phyloP scores from a whole-genome alignment of 2,329 filamentous ascomycete species.

The Sporothrix curviconia region DNA sequence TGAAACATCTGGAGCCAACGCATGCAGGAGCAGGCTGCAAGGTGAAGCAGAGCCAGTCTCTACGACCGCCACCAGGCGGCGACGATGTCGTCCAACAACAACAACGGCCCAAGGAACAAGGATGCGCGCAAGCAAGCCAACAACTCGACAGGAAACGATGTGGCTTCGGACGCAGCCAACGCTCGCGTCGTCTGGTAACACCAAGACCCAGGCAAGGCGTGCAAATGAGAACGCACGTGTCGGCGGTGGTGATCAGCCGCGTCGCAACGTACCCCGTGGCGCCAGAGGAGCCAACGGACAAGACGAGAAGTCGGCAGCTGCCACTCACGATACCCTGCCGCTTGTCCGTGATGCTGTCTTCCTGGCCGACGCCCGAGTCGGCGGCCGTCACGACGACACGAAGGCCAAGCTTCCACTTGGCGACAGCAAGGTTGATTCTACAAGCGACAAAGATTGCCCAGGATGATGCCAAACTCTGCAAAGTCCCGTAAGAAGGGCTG shows the following conservation, averaged over 20 bases:
- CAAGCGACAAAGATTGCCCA: slow-evolving; percentile 56
- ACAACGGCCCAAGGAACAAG: slow-evolving; percentile 14
- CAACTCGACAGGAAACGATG: neutral
- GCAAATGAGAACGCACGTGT: slow-evolving; percentile 35
- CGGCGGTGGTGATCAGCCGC: slow-evolving; percentile 30
- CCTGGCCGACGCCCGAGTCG: slow-evolving; percentile 86
- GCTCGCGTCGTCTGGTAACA: slow-evolving; percentile 2
- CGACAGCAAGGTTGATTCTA: slow-evolving; percentile 47
- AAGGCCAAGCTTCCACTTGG: slow-evolving; percentile 54
- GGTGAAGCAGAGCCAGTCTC: slow-evolving; percentile 29
- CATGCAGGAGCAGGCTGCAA: slow-evolving; percentile 58
- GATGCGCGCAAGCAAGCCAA: slow-evolving; percentile 19
- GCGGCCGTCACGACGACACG: slow-evolving; percentile 63
- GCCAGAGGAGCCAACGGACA: slow-evolving; percentile 38
- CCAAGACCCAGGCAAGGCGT: slow-evolving; percentile 37
- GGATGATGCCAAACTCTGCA: slow-evolving; percentile 42
- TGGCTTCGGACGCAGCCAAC: slow-evolving; percentile 31
- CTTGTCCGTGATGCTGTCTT: slow-evolving; percentile 68
- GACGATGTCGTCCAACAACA: neutral
- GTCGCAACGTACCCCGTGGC: slow-evolving; percentile 39
- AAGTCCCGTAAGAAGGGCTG: slow-evolving; percentile 68
- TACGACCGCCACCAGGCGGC: too few relatives aligned
- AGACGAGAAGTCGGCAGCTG: slow-evolving; percentile 28
- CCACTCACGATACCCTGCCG: slow-evolving; percentile 38
- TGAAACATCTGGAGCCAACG: slow-evolving; percentile 88